Evolutionary conservation across 441 rosid species (phyloP).

Genomic region (Flueggea neowawraea): DNA sequence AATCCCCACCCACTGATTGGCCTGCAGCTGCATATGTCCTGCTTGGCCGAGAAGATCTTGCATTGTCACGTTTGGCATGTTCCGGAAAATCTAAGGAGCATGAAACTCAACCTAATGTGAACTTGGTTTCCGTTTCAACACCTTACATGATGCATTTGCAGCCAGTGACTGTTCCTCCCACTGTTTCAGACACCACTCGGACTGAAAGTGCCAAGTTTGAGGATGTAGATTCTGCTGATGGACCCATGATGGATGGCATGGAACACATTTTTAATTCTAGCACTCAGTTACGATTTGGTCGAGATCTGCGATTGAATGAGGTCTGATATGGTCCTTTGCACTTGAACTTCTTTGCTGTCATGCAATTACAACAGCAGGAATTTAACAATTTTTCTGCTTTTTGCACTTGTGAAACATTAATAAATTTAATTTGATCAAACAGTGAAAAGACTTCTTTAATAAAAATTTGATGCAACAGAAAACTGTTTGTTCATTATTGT

Average conservation of each 20-base stretch:
- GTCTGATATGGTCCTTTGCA: constrained; percentile 31
- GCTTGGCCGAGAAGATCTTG: constrained; percentile 96
- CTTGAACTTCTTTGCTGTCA: neutral
- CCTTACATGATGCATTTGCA: constrained; percentile 99
- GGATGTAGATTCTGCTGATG: constrained; percentile 78
- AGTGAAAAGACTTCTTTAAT: too few species aligned
- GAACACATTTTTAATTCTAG: constrained; percentile 94
- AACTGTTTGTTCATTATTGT: too few species aligned
- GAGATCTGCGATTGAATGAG: constrained; percentile 97
- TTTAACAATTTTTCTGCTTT: too few species aligned
- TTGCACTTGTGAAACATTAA: too few species aligned
- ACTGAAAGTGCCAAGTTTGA: constrained; percentile 70
- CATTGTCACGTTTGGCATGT: constrained; percentile 55
- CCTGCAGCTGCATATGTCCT: constrained; percentile 94
- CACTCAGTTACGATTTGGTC: constrained; percentile 88
- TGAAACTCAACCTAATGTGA: constrained; percentile 55
- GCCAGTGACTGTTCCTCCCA: constrained; percentile 88
- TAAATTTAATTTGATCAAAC: too few species aligned
- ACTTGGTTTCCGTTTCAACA: constrained; percentile 75
- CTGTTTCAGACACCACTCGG: constrained; percentile 67
- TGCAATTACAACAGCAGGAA: too few species aligned
- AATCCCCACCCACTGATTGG: constrained; percentile 96
- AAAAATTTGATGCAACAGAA: too few species aligned
- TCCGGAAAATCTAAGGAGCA: constrained; percentile 56
- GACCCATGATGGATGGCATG: constrained; percentile 93